Base-by-base conservation (phyloP, 2,329 filamentous ascomycete species). In the Tolypocladium sp. region DNA sequence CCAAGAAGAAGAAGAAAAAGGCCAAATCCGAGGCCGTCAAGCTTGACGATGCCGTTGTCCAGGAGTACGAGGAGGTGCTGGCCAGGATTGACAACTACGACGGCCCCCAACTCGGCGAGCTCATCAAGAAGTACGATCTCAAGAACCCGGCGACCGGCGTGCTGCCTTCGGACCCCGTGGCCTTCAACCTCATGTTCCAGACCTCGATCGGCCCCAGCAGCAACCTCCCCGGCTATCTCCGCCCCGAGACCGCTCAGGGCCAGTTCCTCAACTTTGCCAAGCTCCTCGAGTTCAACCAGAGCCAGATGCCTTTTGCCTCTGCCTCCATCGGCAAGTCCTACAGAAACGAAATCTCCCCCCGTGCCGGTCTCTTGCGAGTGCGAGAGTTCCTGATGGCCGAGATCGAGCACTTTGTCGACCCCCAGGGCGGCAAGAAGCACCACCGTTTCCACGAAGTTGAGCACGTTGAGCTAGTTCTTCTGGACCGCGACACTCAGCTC, bases 141-240 rank as follows among this genome's bases (percentile, higher is more conserved):
- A 90, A 85, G 77, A 96, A 96, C 76, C 92, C 93, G 35, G 82
- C 82, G 56, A 96, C 89, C 66, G 89, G 87, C 66, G 84, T 86
- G 62, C 84, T 90, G 67, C 87, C 95, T 42, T 83, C 85, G 35
- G 87, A 89, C 37, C 94, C 94, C 4, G 88, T 96, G 56, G 82
- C 91, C 49, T 97, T 97, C 84, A 99, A 99, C 78, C 86, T 99
- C 70, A 99, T 99, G 94, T 99, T 97, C 82, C 88, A 93, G 75
- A 97, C 93, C 49, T 82, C 90, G 41, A 97, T 99, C 71, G 94
- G 94, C 62, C 92, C 93, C 59, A 95, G 90, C 78, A 89, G 90
- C 74, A 92, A 95, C 71, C 81, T 89, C 63, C 85, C 89, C 55
- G 92, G 91, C 58, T 97, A 91, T 74, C 81, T 97, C 60, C 85